Base-by-base conservation (phyloP, 148 eudicot species). In the Chenopodium quinoa region DNA sequence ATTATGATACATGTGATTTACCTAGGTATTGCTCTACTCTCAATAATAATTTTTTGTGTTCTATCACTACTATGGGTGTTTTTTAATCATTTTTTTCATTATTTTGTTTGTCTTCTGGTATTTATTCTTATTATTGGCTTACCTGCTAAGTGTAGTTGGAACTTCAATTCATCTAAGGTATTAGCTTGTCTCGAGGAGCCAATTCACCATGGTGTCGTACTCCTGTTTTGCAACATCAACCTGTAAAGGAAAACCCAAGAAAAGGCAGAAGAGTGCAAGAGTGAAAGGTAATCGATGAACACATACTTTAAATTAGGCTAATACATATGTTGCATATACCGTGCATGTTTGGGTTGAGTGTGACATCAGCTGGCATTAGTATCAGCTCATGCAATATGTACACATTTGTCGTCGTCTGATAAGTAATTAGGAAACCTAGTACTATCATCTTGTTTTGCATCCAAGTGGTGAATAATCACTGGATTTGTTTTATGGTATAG, bases 11-110 rank as follows among this genome's bases (percentile, higher is more conserved):
- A 22, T 52, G 63, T 22, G 37, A 73, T 54, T 22, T 56, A 27
- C 78, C 60, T 34, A 75, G 78, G 78, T 75, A 75, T 17, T 54
- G 56, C 37, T 54, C 65, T 1, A 52, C 44, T 60, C 46, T 31
- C 4, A 29, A 20, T 56, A 23, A 50, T 31, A 0, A 27, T 29
- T 54, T 29, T 7, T 29, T 31, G 20, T 66, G 46, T 16, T 14
- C 2, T 68, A 37, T 37, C 44, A 37, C 44, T 37, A 5, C 44
- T 37, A 68, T 68, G 16, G 17, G 2, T 32, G 7, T 13, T 8
- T 4, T 4, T 4, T 0, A 14, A 11, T 67, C 4, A 25, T 29
- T 10, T 29, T 31, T 6, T 13, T 32, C 20, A 56, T 56, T 16
- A 56, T 68, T 68, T 68, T 16, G 3, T 23, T 62, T 22, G 72